Base-by-base conservation (phyloP, 768 basidiomycete genomes). In the Pholiota molesta region DNA sequence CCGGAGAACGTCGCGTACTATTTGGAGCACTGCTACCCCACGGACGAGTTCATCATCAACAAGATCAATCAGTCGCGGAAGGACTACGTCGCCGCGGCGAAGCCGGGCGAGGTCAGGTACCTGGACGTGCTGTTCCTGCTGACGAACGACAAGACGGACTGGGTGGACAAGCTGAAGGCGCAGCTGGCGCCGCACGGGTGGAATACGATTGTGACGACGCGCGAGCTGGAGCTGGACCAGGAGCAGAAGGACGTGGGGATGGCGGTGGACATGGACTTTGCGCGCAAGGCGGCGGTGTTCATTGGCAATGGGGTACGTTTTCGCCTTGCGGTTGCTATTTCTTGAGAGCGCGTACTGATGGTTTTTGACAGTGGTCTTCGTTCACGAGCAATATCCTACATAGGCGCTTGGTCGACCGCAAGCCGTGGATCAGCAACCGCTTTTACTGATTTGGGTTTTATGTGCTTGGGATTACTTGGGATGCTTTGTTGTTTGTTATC, bases 181-280 rank as follows among this genome's bases (percentile, higher is more conserved):
- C 73, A 72, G 29, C 69, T 85, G 35, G 60, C 60, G 39, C 68
- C 69, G 33, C 80, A 79, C 37, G 78, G 80, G 8, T 86, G 83
- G 84, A 65, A 73, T 31, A 77, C 74, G 1, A 77, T 85, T 52
- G 74, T 75, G 9, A 81, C 80, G 8, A 84, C 77, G 51, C 67
- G 66, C 59, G 82, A 85, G 61, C 67, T 85, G 65, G 72, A 71
- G 55, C 61, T 84, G 39, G 77, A 79, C 64, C 66, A 73, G 58
- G 83, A 83, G 66, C 77, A 83, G 69, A 78, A 69, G 39, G 80
- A 80, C 55, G 81, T 83, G 14, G 74, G 73, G 16, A 78, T 81
- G 78, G 80, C 81, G 17, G 78, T 85, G 11, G 85, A 86, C 69
- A 84, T 84, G 83, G 81, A 82, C 53, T 78, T 86, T 54, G 85